These are phyloP conservation scores for Zalaria sp. DNA, from an alignment of 2,329 filamentous ascomycete genomes.

Conservation along the genomic window DNA sequence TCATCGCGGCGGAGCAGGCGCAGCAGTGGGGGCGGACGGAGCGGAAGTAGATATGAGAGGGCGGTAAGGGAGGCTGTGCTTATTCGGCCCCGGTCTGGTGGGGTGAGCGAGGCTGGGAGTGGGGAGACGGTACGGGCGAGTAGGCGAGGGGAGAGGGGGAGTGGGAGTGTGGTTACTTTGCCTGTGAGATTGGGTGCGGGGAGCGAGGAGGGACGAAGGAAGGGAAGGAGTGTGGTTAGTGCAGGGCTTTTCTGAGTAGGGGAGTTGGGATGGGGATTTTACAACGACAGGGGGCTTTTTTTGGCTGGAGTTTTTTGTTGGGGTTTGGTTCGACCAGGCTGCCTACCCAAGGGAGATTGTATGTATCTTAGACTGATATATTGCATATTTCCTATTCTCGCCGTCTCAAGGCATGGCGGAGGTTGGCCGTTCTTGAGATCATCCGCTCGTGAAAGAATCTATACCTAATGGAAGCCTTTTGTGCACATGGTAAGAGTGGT, in stretches of 20 bases:
- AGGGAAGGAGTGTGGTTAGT: conserved; percentile 20
- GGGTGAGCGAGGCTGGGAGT: conserved; percentile 8
- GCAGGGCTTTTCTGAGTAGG: not conserved
- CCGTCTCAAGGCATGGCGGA: too few relatives aligned
- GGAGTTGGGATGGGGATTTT: not conserved
- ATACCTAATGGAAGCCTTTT: too few relatives aligned
- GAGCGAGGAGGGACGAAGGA: conserved; percentile 13
- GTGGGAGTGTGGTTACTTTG: conserved; percentile 18
- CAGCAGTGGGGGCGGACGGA: conserved; percentile 9
- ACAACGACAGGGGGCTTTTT: not conserved
- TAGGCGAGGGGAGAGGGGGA: conserved; percentile 10
- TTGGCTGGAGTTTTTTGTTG: not conserved
- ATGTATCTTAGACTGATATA: too few relatives aligned
- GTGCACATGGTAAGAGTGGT: too few relatives aligned
- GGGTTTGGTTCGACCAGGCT: not conserved
- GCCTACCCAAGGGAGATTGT: too few relatives aligned
- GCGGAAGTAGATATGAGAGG: conserved; percentile 3
- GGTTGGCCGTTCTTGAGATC: too few relatives aligned
- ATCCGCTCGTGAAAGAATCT: too few relatives aligned
- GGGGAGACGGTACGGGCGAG: too few relatives aligned
- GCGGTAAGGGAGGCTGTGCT: conserved; percentile 9
- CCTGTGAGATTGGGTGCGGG: conserved; percentile 24
- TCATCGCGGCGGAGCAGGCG: conserved; percentile 12
- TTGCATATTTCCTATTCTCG: too few relatives aligned
- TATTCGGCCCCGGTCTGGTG: conserved; percentile 5